Evolutionary conservation across 768 basidiomycete genomes (phyloP), one percentile per base, ranked within the genome.

Genomic region (Asterophora parasitica): DNA sequence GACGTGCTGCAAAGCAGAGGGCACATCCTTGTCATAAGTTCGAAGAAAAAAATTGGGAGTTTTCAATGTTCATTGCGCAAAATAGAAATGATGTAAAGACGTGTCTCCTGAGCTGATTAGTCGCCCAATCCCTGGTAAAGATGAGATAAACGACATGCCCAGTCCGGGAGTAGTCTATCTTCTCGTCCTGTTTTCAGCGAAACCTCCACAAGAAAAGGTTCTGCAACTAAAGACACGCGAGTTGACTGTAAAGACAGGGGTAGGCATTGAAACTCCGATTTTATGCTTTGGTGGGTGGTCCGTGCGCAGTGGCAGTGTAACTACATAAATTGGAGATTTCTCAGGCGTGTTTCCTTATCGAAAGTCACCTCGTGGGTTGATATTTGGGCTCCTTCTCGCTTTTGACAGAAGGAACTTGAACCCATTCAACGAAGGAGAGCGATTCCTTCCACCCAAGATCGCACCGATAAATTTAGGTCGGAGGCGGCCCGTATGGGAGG

Each of bases 361-460:
- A 84, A 85, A 85, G 82, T 85, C 75, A 85, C 83, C 82, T 82
- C 70, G 69, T 64, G 61, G 72, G 74, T 71, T 75, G 80, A 83
- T 83, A 84, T 85, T 85, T 85, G 83, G 75, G 81, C 69, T 72
- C 62, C 65, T 68, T 65, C 54, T 58, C 48, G 47, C 51, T 55
- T 42, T 51, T 53, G 35, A 72, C 68, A 55, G 69, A 67, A 66
- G 65, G 61, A 67, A 69, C 77, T 81, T 85, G 83, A 82, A 70
- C 71, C 65, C 60, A 66, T 58, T 37, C 51, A 58, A 61, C 65
- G 66, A 67, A 79, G 82, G 73, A 83, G 81, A 84, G 34, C 23
- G 50, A 74, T 37, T 45, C 44, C 44, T 37, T 45, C 26, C 34
- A 45, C 78, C 78, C 23, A 23, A 23, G 23, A 23, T 23, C 23